Percentiles rank a stretch among this genome's conserved stretches.
Conservation (phyloP, 371 early-diverging fungal species). For the Apophysomyces ossiformis region DNA sequence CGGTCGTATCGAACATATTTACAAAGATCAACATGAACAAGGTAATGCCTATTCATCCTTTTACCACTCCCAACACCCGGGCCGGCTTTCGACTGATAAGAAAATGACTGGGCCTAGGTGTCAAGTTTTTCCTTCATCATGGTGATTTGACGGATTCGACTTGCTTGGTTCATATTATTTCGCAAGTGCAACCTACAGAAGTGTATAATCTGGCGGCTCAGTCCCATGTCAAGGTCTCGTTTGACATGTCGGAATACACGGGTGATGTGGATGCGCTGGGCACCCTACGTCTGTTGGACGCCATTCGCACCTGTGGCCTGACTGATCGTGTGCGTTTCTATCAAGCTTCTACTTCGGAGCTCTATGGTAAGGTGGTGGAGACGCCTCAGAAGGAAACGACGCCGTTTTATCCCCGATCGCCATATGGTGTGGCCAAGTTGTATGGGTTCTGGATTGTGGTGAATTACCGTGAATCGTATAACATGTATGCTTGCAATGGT, state of each 20-base stretch:
- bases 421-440: conserved; percentile 84
- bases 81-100: background rate
- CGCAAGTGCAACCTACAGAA: conserved; percentile 77
- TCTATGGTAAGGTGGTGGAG: conserved; percentile 81
- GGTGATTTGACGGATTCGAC: conserved; percentile 86
- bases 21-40: conserved; percentile 70
- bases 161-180: conserved; percentile 74
- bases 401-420: conserved; percentile 85
- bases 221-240: conserved; percentile 85
- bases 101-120: conserved; percentile 33
- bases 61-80: background rate
- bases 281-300: conserved; percentile 79
- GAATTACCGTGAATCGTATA: conserved; percentile 82
- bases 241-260: conserved; percentile 88
- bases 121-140: conserved; percentile 79
- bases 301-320: conserved; percentile 78
- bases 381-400: conserved; percentile 83
- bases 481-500: conserved; percentile 83
- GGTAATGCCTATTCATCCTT: conserved; percentile 38
- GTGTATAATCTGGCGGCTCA: conserved; percentile 79
- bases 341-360: conserved; percentile 82
- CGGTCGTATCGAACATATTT: conserved; percentile 82
- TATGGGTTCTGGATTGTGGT: conserved; percentile 82
- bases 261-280: conserved; percentile 89
- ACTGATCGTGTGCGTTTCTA: conserved; percentile 75